A percentile compares a stretch with the other conserved stretches of the same genome.
Evolutionary conservation across 164 flowering plant genomes (phyloP).

Genomic region (Brasenia schreberi): DNA sequence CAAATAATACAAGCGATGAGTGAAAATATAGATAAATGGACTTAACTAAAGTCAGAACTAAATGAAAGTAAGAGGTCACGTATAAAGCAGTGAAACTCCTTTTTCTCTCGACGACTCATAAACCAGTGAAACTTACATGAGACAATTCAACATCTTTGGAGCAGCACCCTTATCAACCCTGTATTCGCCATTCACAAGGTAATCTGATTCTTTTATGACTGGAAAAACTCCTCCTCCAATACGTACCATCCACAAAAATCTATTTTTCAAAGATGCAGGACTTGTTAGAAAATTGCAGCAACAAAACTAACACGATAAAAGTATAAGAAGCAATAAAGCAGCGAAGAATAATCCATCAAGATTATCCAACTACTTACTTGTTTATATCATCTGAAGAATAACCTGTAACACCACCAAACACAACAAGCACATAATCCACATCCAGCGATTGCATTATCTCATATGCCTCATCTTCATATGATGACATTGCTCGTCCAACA

Average conservation of each 20-base stretch:
- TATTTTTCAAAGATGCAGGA: slow-evolving; percentile 6
- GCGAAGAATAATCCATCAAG: too few species aligned
- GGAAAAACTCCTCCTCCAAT: slow-evolving; percentile 99
- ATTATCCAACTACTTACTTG: slow-evolving; percentile 39
- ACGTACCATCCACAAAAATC: slow-evolving; percentile 99
- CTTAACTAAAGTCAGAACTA: too few species aligned
- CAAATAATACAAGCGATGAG: too few species aligned
- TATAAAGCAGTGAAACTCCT: too few species aligned
- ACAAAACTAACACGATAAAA: too few species aligned
- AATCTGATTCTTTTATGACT: slow-evolving; percentile 96
- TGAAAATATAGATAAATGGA: too few species aligned
- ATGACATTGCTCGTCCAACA: slow-evolving; percentile 99
- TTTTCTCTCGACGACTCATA: too few species aligned
- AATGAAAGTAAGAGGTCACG: not conserved
- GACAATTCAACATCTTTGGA: slow-evolving; percentile 97
- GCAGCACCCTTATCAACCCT: slow-evolving; percentile 98
- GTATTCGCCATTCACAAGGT: slow-evolving; percentile 97
- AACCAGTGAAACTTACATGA: slow-evolving; percentile 58
- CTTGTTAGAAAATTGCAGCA: too few species aligned
- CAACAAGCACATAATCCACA: slow-evolving; percentile 93
- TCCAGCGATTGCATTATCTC: slow-evolving; percentile 85
- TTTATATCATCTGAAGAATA: slow-evolving; percentile 99
- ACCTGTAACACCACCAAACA: slow-evolving; percentile 98
- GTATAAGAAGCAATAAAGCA: too few species aligned
- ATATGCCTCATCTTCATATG: slow-evolving; percentile 93